Conservation (phyloP, 148 eudicot species). For the Rhododendron williamsianum region DNA sequence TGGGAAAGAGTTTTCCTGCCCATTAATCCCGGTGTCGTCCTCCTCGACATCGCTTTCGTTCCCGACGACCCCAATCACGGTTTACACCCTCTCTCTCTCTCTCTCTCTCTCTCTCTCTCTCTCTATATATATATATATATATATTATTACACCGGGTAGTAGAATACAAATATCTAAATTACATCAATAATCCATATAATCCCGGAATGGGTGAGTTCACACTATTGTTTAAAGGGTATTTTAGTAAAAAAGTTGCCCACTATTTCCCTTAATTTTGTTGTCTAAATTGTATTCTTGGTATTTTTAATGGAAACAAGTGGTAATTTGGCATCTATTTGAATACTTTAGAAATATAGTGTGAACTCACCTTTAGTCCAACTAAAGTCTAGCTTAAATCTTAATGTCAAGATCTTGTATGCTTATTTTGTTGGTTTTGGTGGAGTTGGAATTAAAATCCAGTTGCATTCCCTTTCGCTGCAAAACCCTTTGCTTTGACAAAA, state of each 20-base stretch:
- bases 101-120: neutral
- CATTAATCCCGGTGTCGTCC: conserved; percentile 95
- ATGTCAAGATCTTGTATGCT: neutral
- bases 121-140: neutral
- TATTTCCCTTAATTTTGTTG: no score
- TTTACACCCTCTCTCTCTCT: neutral
- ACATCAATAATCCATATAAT: no score
- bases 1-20: conserved; percentile 90
- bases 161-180: no score
- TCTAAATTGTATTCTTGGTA: no score
- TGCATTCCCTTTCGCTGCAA: neutral
- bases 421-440: neutral
- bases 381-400: neutral
- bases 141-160: no score
- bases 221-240: neutral
- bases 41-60: conserved; percentile 91
- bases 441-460: neutral
- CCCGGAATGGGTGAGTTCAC: no score
- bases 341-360: neutral
- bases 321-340: neutral
- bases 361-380: neutral
- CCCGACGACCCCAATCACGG: conserved; percentile 91
- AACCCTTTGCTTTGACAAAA: neutral
- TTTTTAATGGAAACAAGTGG: neutral
- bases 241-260: neutral